A percentile compares a stretch with the other conserved stretches of the same genome.
These are phyloP conservation scores for Lunularia cruciata DNA, from an alignment of 225 moss, liverwort and hornwort species.

Conservation along the genomic window DNA sequence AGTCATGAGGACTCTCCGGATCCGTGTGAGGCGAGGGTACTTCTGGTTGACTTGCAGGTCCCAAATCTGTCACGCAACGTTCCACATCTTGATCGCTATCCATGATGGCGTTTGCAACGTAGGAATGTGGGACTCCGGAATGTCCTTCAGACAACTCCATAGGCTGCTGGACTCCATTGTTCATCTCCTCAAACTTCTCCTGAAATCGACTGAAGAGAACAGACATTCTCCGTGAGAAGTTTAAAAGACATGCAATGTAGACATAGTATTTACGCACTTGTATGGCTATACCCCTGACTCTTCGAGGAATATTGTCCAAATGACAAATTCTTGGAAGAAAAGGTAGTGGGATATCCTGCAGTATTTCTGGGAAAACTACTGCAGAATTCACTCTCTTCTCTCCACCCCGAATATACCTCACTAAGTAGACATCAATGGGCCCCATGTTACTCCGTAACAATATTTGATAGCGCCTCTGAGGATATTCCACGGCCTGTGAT, in stretches of 20 bases:
- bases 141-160: conserved; percentile 52
- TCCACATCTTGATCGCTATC: conserved; percentile 40
- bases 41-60: conserved; percentile 45
- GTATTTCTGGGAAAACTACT: too few species aligned
- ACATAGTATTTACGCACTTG: too few species aligned
- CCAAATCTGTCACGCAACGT: conserved; percentile 45
- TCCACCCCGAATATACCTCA: too few species aligned
- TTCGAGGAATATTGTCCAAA: too few species aligned
- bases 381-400: not conserved
- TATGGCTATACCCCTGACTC: too few species aligned
- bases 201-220: conserved; percentile 59
- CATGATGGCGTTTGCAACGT: conserved; percentile 29
- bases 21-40: conserved; percentile 53
- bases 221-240: not conserved
- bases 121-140: conserved; percentile 30
- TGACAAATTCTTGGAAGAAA: not conserved
- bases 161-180: conserved; percentile 44
- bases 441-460: conserved; percentile 80
- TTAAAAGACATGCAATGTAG: too few species aligned
- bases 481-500: conserved; percentile 79
- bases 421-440: conserved; percentile 85
- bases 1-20: conserved; percentile 58
- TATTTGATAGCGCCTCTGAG: conserved; percentile 81
- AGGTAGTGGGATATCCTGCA: not conserved
- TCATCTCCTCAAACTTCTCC: conserved; percentile 83